Base-by-base conservation (phyloP, 192 early-diverging fungal genomes). In the Podila clonocystis region DNA sequence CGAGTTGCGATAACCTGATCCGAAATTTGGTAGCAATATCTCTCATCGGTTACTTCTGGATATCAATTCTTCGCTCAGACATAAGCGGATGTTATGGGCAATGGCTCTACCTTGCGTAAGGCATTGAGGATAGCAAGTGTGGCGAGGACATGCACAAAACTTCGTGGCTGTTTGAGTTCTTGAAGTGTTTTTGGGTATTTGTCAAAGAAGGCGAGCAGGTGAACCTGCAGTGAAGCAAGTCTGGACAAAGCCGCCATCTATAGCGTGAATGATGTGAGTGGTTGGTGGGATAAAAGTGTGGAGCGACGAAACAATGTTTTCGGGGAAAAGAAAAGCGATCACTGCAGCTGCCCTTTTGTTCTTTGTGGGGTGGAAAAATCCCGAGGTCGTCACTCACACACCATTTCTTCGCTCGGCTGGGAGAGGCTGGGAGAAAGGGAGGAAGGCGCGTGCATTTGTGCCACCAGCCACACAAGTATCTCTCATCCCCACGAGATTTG, bases 181-280 rank as follows among this genome's bases (percentile, higher is more conserved):
- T 45, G 13, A 3, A 45, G 41, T 45, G 41, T 45, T 45, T 45
- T 45, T 45, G 41, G 41, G 41, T 70, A 70, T 20, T 58, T 65
- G 20, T 58, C 62, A 36, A 76, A 33, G 55, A 76, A 61, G 4
- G 63, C 61, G n/a, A 30, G 63, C 41, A 76, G 30, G 8, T 52
- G 15, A 8, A 29, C 22, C 50, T 62, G 38, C 49, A 68, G 28
- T 9, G 28, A 33, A 15, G 62, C 45, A 5, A 75, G 55, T 58
- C 49, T 30, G 0, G 73, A 75, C 8, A 75, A 19, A 9, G 55
- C 73, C 20, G 73, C 67, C 73, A 75, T 75, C 11, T 68, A 5
- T 13, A 5, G 7, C 5, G n/a, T 29, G 6, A 36, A 9, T 30
- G 41, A 11, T 26, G 33, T 24, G 7, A 7, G 33, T 30, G 57